Conservation (phyloP, 345 rosid genomes). For the Heritiera littoralis region DNA sequence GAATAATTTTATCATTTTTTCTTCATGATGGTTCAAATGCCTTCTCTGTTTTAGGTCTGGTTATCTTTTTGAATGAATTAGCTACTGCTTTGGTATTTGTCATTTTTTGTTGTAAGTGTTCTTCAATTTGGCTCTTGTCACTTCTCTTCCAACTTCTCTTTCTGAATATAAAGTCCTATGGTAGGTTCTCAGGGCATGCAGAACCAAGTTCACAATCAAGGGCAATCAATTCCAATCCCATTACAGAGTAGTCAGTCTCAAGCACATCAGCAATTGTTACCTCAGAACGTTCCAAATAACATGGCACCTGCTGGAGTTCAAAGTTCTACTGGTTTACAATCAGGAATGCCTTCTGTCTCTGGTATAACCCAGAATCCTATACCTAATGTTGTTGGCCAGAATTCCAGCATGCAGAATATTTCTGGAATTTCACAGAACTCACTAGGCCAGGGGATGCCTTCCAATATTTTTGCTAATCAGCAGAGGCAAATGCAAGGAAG, state of each 20-base stretch:
- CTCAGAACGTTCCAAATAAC: conserved; percentile 56
- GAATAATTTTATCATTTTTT: too few relatives aligned
- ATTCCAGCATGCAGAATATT: conserved; percentile 50
- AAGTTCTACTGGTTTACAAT: conserved; percentile 50
- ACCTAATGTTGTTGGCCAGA: conserved; percentile 43
- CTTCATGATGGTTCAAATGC: too few relatives aligned
- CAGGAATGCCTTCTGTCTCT: conserved; percentile 46
- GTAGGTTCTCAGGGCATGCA: conserved; percentile 40
- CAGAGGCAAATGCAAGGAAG: conserved; percentile 66
- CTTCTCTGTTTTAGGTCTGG: too few relatives aligned
- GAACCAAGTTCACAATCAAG: conserved; percentile 53
- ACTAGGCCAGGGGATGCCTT: conserved; percentile 51
- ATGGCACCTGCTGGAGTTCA: conserved; percentile 44
- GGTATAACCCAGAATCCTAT: conserved; percentile 43
- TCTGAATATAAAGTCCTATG: too few relatives aligned
- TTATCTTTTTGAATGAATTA: too few relatives aligned
- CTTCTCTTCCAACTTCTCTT: too few relatives aligned
- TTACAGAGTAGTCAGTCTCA: conserved; percentile 50
- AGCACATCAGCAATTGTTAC: conserved; percentile 48
- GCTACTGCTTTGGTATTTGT: too few relatives aligned
- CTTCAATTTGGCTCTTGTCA: too few relatives aligned
- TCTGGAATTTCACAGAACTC: conserved; percentile 47
- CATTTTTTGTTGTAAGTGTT: too few relatives aligned
- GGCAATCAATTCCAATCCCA: conserved; percentile 41
- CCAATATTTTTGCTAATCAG: conserved; percentile 49